phyloP scores from a whole-genome alignment of 495 filamentous ascomycete species.

The Sordaria brevicollis region DNA sequence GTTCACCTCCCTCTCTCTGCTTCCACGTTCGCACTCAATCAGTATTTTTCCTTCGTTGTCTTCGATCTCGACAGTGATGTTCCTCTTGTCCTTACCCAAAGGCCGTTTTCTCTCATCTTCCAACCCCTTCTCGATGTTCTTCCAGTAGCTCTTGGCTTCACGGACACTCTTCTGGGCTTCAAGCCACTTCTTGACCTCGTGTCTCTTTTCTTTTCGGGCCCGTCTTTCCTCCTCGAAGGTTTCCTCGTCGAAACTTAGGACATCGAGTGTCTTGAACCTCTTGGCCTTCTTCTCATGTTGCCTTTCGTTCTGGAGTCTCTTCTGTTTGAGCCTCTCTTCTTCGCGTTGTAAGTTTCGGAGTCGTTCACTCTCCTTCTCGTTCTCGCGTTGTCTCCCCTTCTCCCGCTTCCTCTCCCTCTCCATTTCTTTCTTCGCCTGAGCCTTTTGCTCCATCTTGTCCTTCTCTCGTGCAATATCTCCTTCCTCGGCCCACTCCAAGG shows the following conservation, averaged over 20 bases:
- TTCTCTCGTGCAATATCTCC: not conserved
- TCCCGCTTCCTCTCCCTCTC: not conserved
- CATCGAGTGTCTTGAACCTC: too few species aligned
- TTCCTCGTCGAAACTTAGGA: not conserved
- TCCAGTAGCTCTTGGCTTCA: not conserved
- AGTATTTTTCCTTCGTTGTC: not conserved
- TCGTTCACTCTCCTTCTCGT: not conserved
- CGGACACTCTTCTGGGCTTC: not conserved
- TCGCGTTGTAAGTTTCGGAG: too few species aligned
- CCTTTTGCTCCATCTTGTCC: not conserved
- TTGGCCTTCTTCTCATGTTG: not conserved
- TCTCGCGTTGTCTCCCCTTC: not conserved
- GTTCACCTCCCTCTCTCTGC: not conserved
- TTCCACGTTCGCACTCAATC: not conserved
- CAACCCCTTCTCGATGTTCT: not conserved
- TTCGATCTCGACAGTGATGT: not conserved
- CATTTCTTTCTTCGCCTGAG: not conserved
- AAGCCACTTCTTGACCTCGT: not conserved
- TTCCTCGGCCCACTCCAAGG: not conserved
- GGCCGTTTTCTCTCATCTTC: not conserved
- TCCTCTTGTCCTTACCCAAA: not conserved
- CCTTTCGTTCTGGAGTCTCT: not conserved
- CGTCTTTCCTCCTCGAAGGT: not conserved
- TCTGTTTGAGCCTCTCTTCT: not conserved
- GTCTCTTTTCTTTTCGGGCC: not conserved